These are phyloP conservation scores for Saprolegnia parasitica DNA, from an alignment of 352 stramenopile species.

Conservation along the genomic window DNA sequence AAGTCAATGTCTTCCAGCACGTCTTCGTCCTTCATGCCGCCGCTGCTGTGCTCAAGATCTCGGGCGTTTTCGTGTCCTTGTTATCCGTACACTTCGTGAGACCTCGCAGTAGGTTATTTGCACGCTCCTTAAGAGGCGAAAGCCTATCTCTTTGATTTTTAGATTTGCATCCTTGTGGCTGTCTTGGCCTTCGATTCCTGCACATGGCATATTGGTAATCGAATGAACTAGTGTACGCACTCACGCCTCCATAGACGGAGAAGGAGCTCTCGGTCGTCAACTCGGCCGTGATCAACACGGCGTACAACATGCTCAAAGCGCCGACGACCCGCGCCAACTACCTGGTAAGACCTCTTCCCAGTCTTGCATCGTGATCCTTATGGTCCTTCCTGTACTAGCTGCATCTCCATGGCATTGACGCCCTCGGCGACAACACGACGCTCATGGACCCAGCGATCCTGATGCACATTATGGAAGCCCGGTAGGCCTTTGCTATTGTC, in stretches of 20 bases:
- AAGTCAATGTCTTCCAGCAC: slow-evolving; percentile 89
- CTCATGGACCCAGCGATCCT: slow-evolving; percentile 65
- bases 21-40: slow-evolving; percentile 22
- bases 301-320: slow-evolving; percentile 86
- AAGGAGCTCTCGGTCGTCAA: slow-evolving; percentile 75
- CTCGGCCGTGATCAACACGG: slow-evolving; percentile 74
- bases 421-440: slow-evolving; percentile 69
- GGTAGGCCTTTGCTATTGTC: slow-evolving; percentile 37
- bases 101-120: neutral
- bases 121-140: neutral
- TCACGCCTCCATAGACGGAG: slow-evolving; percentile 49
- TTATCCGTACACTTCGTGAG: neutral
- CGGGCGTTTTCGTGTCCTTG: neutral
- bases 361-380: neutral
- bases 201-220: too few relatives aligned
- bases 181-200: too few relatives aligned
- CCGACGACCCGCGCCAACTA: slow-evolving; percentile 82
- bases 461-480: slow-evolving; percentile 84
- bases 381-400: slow-evolving; percentile 39
- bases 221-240: too few relatives aligned
- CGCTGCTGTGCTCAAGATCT: neutral
- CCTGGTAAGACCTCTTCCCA: slow-evolving; percentile 40
- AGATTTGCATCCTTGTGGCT: too few relatives aligned
- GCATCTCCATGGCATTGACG: slow-evolving; percentile 74
- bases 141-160: too few relatives aligned